Evolutionary conservation across 2,329 filamentous ascomycete genomes (phyloP).

Genomic region (Phialophora verrucosa): DNA sequence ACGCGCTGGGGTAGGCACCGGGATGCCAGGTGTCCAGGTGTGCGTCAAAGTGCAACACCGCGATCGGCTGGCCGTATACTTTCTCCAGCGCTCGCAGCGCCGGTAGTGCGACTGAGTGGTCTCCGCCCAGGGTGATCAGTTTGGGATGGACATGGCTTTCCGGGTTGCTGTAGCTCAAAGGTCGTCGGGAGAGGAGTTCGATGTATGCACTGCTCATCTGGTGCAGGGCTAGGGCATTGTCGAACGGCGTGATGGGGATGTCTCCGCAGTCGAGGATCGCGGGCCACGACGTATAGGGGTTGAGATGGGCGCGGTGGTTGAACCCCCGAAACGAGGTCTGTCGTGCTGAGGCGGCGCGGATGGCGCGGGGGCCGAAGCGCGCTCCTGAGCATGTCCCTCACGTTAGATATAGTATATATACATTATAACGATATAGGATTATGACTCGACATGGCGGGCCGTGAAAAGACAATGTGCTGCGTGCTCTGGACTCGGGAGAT

Average conservation of each 20-base stretch:
- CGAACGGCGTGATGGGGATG: conserved; percentile 83
- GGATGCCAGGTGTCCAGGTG: conserved; percentile 89
- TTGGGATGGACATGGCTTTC: conserved; percentile 48
- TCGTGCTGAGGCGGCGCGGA: conserved; percentile 79
- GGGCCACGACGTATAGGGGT: conserved; percentile 82
- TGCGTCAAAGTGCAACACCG: conserved; percentile 76
- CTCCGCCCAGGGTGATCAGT: conserved; percentile 73
- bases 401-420: conserved; percentile 8
- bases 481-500: conserved; percentile 2
- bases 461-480: neutral
- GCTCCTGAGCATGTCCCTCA: conserved; percentile 54
- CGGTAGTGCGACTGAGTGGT: conserved; percentile 73
- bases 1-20: conserved; percentile 74
- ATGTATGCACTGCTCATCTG: conserved; percentile 85
- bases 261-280: conserved; percentile 87
- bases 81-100: conserved; percentile 70
- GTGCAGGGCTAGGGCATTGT: conserved; percentile 77
- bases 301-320: conserved; percentile 81
- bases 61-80: conserved; percentile 66
- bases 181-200: conserved; percentile 64
- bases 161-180: conserved; percentile 44
- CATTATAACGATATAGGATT: too few relatives aligned
- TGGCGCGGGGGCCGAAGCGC: conserved; percentile 85
- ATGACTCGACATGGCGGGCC: neutral
- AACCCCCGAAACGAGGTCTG: conserved; percentile 81